Percentiles rank a stretch among this genome's conserved stretches.
phyloP scores from a whole-genome alignment of 1,284 basidiomycete genomes.

The Cutaneotrichosporon dermatis region DNA sequence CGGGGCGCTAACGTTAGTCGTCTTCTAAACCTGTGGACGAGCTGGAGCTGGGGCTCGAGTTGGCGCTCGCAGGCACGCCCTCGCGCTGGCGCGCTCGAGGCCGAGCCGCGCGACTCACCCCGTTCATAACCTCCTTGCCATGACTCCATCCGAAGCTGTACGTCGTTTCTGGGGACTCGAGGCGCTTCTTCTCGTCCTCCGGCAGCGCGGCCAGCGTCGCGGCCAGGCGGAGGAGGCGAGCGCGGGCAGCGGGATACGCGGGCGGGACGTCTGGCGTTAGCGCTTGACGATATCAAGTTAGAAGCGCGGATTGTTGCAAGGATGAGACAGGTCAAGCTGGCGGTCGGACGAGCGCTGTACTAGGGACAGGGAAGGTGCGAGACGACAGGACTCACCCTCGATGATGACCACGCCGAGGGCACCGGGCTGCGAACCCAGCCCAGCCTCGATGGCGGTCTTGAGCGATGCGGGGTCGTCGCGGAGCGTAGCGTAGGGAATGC shows the following conservation, averaged over 20 bases:
- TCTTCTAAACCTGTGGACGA: too few species aligned
- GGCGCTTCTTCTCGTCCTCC: constrained; percentile 61
- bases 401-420: constrained; percentile 76
- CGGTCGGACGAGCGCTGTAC: too few species aligned
- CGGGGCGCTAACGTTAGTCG: too few species aligned
- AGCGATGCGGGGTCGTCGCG: constrained; percentile 59
- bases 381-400: constrained; percentile 43
- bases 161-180: constrained; percentile 51
- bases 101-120: constrained; percentile 62
- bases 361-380: too few species aligned
- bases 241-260: constrained; percentile 60
- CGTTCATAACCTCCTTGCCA: constrained; percentile 95
- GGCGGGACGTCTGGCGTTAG: constrained; percentile 60
- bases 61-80: too few species aligned
- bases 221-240: constrained; percentile 65
- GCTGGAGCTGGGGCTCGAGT: too few species aligned
- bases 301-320: too few species aligned
- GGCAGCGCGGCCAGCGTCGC: constrained; percentile 69
- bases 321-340: too few species aligned
- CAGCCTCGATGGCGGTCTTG: constrained; percentile 57
- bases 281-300: too few species aligned
- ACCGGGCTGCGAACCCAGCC: constrained; percentile 70
- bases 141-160: constrained; percentile 81
- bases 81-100: too few species aligned
- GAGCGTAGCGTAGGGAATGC: constrained; percentile 64